Conservation (phyloP, 306 rosid genomes). For the Ceratonia siliqua region DNA sequence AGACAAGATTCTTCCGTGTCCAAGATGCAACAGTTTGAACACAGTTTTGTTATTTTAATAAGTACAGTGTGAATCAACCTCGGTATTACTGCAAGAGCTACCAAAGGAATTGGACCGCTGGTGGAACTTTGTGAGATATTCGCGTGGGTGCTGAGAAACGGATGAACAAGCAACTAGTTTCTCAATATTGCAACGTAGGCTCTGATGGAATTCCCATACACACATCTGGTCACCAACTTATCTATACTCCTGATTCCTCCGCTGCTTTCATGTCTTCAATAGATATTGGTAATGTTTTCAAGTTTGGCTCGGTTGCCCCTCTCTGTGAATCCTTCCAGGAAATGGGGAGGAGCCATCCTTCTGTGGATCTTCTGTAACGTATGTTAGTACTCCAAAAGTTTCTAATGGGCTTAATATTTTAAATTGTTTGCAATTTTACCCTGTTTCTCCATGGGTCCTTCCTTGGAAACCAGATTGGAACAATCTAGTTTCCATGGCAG, state of each 20-base stretch:
- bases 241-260: conserved; percentile 36
- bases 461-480: conserved; percentile 52
- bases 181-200: conserved; percentile 60
- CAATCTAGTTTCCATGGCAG: conserved; percentile 32
- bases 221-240: conserved; percentile 33
- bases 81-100: conserved; percentile 84
- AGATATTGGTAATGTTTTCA: conserved; percentile 46
- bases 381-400: conserved; percentile 31
- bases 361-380: conserved; percentile 43
- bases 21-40: conserved; percentile 69
- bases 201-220: conserved; percentile 45
- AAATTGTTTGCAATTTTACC: conserved; percentile 43
- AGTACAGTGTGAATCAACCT: conserved; percentile 82
- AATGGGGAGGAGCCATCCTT: conserved; percentile 42
- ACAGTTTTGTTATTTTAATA: conserved; percentile 79
- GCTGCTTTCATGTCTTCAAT: conserved; percentile 29
- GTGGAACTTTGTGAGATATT: conserved; percentile 77
- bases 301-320: conserved; percentile 61
- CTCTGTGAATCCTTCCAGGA: conserved; percentile 49
- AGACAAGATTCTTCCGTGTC: conserved; percentile 74
- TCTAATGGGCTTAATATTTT: conserved; percentile 30
- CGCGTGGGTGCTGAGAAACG: conserved; percentile 78
- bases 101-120: conserved; percentile 88
- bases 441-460: conserved; percentile 50
- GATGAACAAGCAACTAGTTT: conserved; percentile 67